Percentiles rank a stretch among this genome's conserved stretches.
Evolutionary conservation across 208 protist genomes (phyloP).

Genomic region (Trypanosoma brucei): DNA sequence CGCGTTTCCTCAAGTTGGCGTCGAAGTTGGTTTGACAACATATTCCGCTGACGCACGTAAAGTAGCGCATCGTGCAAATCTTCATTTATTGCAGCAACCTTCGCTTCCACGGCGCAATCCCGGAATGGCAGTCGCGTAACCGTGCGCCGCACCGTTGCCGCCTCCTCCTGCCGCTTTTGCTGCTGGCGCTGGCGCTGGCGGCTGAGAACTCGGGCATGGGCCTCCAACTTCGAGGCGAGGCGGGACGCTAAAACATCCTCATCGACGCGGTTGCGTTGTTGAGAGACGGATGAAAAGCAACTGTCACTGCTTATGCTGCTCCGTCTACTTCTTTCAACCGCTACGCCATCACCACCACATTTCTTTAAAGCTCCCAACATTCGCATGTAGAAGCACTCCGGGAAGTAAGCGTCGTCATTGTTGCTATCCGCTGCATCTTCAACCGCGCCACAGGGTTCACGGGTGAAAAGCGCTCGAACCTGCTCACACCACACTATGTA

Average conservation of each 20-base stretch:
- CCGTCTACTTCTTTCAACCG: neutral
- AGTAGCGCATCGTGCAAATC: slow-evolving; percentile 57
- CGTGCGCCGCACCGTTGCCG: neutral
- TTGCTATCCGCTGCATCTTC: neutral
- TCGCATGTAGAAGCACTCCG: slow-evolving; percentile 58
- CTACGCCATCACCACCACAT: neutral
- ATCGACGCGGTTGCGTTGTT: slow-evolving; percentile 11
- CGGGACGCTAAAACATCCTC: slow-evolving; percentile 25
- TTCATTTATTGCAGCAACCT: slow-evolving; percentile 36
- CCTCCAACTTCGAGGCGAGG: slow-evolving; percentile 26
- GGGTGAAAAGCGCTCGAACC: slow-evolving; percentile 35
- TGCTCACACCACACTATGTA: slow-evolving; percentile 60
- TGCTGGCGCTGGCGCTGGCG: slow-evolving; percentile 9
- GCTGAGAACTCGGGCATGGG: slow-evolving; percentile 4
- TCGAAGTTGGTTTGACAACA: slow-evolving; percentile 24
- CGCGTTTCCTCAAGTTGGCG: slow-evolving; percentile 34
- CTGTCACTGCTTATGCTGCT: slow-evolving; percentile 7
- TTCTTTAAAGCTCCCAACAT: slow-evolving; percentile 22
- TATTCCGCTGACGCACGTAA: slow-evolving; percentile 30
- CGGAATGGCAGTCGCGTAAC: slow-evolving; percentile 18
- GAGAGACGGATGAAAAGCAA: slow-evolving; percentile 17
- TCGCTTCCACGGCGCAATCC: slow-evolving; percentile 45
- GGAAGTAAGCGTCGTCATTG: slow-evolving; percentile 31
- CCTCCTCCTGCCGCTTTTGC: neutral
- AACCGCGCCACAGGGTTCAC: neutral